Evolutionary conservation across 805 yeast genomes (phyloP).

Genomic region (Nakazawaea pomicola): DNA sequence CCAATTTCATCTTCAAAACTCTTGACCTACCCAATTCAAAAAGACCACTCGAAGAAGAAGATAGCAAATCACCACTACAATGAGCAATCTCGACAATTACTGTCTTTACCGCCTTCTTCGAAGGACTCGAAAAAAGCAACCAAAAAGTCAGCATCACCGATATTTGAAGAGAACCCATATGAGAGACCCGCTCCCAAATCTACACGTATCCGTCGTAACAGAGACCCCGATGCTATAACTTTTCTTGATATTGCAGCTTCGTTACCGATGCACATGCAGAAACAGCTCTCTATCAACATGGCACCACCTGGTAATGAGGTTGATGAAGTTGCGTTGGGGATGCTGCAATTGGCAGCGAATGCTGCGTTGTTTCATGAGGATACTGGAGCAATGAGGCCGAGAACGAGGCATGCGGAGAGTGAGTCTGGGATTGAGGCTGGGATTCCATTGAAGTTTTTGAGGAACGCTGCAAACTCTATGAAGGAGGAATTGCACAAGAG

Average conservation of each 20-base stretch:
- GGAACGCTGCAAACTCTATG: not conserved
- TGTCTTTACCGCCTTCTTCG: not conserved
- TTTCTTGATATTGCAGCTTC: slow-evolving; percentile 2
- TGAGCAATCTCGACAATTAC: not conserved
- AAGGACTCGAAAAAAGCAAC: not conserved
- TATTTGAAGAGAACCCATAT: slow-evolving; percentile 5
- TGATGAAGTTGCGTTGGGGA: slow-evolving; percentile 12
- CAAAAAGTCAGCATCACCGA: not conserved
- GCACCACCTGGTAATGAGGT: slow-evolving; percentile 17
- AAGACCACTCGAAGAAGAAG: not conserved
- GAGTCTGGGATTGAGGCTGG: slow-evolving; percentile 6
- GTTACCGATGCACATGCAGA: slow-evolving; percentile 10
- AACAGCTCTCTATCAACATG: slow-evolving; percentile 15
- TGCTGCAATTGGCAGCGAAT: slow-evolving; percentile 9
- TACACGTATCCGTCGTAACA: not conserved
- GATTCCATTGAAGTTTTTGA: slow-evolving; percentile 11
- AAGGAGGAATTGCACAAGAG: too few species aligned
- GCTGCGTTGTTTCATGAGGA: not conserved
- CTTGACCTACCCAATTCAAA: too few species aligned
- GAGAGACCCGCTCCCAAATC: not conserved
- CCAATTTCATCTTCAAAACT: not conserved
- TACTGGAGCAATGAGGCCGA: not conserved
- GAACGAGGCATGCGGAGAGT: slow-evolving; percentile 9
- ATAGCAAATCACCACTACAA: not conserved
- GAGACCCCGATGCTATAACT: slow-evolving; percentile 1